These are phyloP conservation scores for Nakaseomyces kungkrabaensis DNA, from an alignment of 1,139 yeast genomes.

Conservation along the genomic window DNA sequence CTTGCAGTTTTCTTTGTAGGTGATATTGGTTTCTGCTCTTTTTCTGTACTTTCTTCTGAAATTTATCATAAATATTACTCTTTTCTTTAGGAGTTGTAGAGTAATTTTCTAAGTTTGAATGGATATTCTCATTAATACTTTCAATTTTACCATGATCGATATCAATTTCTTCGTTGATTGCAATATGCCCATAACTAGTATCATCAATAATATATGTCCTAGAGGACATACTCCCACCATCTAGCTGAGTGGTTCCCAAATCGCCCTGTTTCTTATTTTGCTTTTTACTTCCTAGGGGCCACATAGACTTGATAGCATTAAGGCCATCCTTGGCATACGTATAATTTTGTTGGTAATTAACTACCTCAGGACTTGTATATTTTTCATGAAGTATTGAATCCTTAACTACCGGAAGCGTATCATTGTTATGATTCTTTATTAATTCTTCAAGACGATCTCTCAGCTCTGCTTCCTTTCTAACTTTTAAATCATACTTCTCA, in stretches of 20 bases:
- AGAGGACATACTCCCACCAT: not conserved
- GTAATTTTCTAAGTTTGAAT: not conserved
- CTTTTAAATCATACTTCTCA: constrained; percentile 14
- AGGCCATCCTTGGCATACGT: not conserved
- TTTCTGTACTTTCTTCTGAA: constrained; percentile 5
- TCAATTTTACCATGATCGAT: not conserved
- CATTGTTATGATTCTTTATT: constrained; percentile 10
- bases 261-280: not conserved
- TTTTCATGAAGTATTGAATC: constrained; percentile 2
- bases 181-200: constrained; percentile 16
- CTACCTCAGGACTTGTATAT: not conserved
- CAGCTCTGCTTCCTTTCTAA: constrained; percentile 17
- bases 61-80: not conserved
- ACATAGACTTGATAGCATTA: not conserved
- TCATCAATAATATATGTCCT: constrained; percentile 15
- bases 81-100: not conserved
- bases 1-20: constrained; percentile 46
- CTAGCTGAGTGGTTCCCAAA: not conserved
- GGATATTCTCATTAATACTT: constrained; percentile 1
- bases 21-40: constrained; percentile 7
- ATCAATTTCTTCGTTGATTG: constrained; percentile 14
- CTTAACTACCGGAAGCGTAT: constrained; percentile 15
- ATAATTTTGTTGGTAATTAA: not conserved
- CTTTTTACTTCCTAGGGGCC: not conserved
- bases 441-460: constrained; percentile 20